Percentiles rank a stretch among this genome's conserved stretches.
Conservation (phyloP, 1,284 basidiomycete genomes). For the Papiliotrema nemorosa region DNA sequence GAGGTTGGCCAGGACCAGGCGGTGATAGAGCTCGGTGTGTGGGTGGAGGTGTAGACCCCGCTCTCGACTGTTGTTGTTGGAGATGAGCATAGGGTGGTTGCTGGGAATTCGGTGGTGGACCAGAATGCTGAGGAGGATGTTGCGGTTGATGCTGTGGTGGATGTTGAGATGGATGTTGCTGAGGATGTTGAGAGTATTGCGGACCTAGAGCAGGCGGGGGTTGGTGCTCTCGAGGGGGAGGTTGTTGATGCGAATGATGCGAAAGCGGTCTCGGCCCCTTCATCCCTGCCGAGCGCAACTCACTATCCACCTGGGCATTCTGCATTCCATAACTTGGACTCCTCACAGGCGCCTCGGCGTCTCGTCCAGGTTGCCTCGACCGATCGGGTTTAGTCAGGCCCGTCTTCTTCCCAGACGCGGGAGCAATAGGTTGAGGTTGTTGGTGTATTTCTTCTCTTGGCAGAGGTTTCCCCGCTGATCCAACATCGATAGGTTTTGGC, state of each 20-base stretch:
- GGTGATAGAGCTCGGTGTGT: conserved; percentile 18
- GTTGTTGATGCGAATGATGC: too few relatives aligned
- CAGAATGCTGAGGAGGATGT: too few relatives aligned
- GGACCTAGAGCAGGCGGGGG: background rate
- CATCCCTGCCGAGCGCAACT: conserved; percentile 44
- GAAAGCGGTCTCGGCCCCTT: conserved; percentile 7
- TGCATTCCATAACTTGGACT: conserved; percentile 91
- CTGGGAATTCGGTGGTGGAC: too few relatives aligned
- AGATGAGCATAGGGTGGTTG: conserved; percentile 10
- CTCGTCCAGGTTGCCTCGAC: conserved; percentile 51
- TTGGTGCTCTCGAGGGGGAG: background rate
- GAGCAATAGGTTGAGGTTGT: conserved; percentile 4
- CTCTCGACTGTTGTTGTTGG: conserved; percentile 2
- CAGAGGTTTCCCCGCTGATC: conserved; percentile 50
- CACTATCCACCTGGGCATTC: conserved; percentile 84
- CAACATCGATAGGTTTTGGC: conserved; percentile 35
- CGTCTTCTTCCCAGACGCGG: conserved; percentile 24
- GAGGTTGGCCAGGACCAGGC: conserved; percentile 7
- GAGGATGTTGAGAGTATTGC: background rate
- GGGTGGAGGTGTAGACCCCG: conserved; percentile 6
- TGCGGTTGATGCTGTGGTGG: background rate
- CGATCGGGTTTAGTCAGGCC: conserved; percentile 44
- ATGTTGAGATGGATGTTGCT: conserved; percentile 1
- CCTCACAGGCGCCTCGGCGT: conserved; percentile 79
- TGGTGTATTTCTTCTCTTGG: conserved; percentile 25